Evolutionary conservation across 139 green algal species (phyloP), one percentile per base, ranked within the genome.

Genomic region (Tetraselmis chui): DNA sequence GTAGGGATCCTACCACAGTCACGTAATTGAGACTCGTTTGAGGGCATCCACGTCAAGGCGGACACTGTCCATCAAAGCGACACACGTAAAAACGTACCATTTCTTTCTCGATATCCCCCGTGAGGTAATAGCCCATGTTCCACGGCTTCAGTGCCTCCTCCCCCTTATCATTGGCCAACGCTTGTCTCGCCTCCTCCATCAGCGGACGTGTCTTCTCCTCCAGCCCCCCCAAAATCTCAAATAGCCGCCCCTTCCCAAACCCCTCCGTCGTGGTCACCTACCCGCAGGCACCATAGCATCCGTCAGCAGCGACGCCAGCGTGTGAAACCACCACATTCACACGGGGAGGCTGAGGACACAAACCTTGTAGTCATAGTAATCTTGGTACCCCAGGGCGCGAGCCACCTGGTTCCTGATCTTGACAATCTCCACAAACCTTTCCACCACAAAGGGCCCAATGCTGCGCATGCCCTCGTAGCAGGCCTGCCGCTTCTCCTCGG

Each of bases 301-400:
- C 59, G 0, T 2, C 22, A 81, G 11, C 22, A 75, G 25, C 30
- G 24, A 30, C 31, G 75, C 1, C 29, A 45, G 2, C 59, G 22
- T 30, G 30, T 59, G 24, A 2, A 18, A 80, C 75, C 75, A 78
- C 26, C 75, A 78, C 26, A 78, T 31, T 23, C 75, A 78, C 75
- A 27, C 75, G 28, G 11, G 23, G 25, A 78, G 24, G 58, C 28
- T 28, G 31, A n/a, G n/a, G n/a, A n/a, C 74, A 1, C 58, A 23
- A 59, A 90, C 87, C 89, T 94, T 96, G 79, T 90, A 91, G 74
- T 94, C 90, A 74, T 96, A 97, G 77, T 89, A 97, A 86, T 96
- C 89, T 80, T 91, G 80, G 79, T 85, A 94, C 28, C 93, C 93
- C 23, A 90, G 67, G 75, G 85, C 75, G 26, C 76, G 32, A 0